Conservation (phyloP, 495 filamentous ascomycete genomes). For the Daldinia loculata region DNA sequence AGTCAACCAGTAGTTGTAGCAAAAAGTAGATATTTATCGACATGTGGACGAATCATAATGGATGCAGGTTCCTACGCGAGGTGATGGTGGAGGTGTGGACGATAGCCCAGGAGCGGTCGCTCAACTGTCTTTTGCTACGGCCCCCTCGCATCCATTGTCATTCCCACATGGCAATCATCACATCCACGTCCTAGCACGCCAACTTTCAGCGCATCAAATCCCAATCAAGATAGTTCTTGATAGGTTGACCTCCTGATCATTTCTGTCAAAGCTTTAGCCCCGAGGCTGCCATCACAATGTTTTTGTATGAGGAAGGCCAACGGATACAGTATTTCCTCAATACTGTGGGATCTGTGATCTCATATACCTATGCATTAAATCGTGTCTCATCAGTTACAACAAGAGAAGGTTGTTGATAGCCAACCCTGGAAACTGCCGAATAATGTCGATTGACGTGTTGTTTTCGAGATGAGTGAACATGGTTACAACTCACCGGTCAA, state of each 20-base stretch:
- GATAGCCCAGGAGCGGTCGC: slow-evolving; percentile 36
- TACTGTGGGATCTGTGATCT: not conserved
- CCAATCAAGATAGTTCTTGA: slow-evolving; percentile 12
- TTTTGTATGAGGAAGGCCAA: slow-evolving; percentile 7
- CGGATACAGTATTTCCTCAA: not conserved
- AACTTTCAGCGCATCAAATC: slow-evolving; percentile 14
- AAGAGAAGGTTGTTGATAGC: slow-evolving; percentile 19
- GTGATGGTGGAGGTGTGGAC: slow-evolving; percentile 23
- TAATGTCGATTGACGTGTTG: slow-evolving; percentile 40
- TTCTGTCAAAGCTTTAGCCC: slow-evolving; percentile 13
- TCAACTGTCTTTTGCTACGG: slow-evolving; percentile 38
- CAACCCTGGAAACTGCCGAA: slow-evolving; percentile 29
- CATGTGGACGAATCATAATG: slow-evolving; percentile 14
- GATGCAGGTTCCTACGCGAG: slow-evolving; percentile 20
- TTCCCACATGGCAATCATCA: slow-evolving; percentile 30
- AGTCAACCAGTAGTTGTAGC: slow-evolving; percentile 15
- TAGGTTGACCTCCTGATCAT: slow-evolving; percentile 10
- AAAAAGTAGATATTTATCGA: slow-evolving; percentile 11
- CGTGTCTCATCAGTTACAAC: slow-evolving; percentile 5
- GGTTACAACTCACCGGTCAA: slow-evolving; percentile 22
- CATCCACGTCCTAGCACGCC: slow-evolving; percentile 22
- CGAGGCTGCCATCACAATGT: slow-evolving; percentile 19
- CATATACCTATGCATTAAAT: slow-evolving; percentile 18
- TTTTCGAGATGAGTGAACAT: slow-evolving; percentile 33
- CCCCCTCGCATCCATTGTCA: slow-evolving; percentile 30